Base-by-base conservation (phyloP, 257 asterid species). In the Nicotiana noctiflora region DNA sequence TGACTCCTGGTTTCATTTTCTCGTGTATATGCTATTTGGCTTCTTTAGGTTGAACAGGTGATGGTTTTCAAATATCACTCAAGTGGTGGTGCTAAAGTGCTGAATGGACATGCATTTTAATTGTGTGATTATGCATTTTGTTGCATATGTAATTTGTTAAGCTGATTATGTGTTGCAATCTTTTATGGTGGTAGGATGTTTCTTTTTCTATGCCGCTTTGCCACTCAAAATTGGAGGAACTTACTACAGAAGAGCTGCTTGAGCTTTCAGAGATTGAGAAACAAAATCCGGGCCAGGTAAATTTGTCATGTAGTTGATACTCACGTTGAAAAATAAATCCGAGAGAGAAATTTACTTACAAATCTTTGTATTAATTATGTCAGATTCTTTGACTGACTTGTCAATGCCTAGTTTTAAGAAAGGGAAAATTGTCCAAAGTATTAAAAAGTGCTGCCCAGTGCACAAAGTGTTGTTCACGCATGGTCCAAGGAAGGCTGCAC, bases 121-220 rank as follows among this genome's bases (percentile, higher is more conserved):
- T 11, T 8, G 46, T 40, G 3, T 40, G 55, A 44, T 10, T 21
- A 55, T 19, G n/a, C 67, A 9, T 34, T 77, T 81, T 51, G 14
- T 51, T 72, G 82, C 70, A 75, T 85, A 55, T 81, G 70, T 67
- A 51, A 81, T 78, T 13, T 51, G 44, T 60, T 81, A 78, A 76
- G 66, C 59, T 65, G 23, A 19, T 78, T 85, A 18, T 89, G 83
- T 23, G 25, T 14, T 74, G 15, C 15, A 21, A 74, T 74, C 40
- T 72, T 23, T 72, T 74, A 40, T 46, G 77, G 25, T 23, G 61
- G 25, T 91, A 96, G 99, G 97, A 86, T 76, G 90, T 90, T 85
- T 86, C 87, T 81, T 95, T 91, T 87, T 83, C 97, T 66, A 93
- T 95, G 99, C 99, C 98, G 82, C 97, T 93, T 85, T 90, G 92